Evolutionary conservation across 2,329 filamentous ascomycete genomes (phyloP).

Genomic region (Pyrenophora teres): DNA sequence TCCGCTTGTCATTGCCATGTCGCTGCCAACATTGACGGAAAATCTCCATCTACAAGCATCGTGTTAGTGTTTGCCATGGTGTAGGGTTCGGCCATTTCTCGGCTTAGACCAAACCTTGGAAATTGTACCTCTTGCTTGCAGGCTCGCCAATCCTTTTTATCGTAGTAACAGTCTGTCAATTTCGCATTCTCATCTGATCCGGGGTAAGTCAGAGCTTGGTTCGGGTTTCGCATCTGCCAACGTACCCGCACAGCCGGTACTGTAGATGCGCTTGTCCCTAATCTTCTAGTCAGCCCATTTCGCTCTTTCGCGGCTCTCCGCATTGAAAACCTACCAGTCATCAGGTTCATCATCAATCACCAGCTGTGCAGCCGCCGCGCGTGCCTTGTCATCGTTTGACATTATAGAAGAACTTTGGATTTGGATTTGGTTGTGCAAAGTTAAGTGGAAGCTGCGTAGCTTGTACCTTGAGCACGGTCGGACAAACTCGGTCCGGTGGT

Average conservation of each 20-base stretch:
- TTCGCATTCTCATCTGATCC: conserved; percentile 78
- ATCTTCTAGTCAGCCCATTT: conserved; percentile 20
- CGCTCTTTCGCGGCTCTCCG: conserved; percentile 8
- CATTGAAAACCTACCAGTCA: conserved; percentile 73
- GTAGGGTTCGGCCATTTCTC: conserved; percentile 16
- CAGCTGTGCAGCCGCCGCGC: conserved; percentile 40
- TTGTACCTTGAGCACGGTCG: conserved; percentile 31
- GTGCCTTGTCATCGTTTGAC: conserved; percentile 61
- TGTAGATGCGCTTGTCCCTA: conserved; percentile 98
- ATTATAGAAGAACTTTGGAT: conserved; percentile 45
- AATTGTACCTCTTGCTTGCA: conserved; percentile 82
- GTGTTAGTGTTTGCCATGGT: not conserved
- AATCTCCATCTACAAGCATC: conserved; percentile 73
- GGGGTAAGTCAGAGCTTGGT: not conserved
- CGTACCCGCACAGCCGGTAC: conserved; percentile 87
- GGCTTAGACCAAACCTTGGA: conserved; percentile 27
- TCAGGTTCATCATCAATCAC: conserved; percentile 86
- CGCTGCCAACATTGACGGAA: conserved; percentile 92
- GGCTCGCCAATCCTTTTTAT: conserved; percentile 92
- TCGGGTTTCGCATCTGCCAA: not conserved
- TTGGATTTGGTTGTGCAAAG: conserved; percentile 4
- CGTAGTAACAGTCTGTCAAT: conserved; percentile 94
- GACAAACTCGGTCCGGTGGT: conserved; percentile 35
- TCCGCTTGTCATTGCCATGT: conserved; percentile 84
- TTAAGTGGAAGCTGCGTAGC: conserved; percentile 9